phyloP scores from a whole-genome alignment of 2,329 filamentous ascomycete genomes.

The Botryotinia calthae region DNA sequence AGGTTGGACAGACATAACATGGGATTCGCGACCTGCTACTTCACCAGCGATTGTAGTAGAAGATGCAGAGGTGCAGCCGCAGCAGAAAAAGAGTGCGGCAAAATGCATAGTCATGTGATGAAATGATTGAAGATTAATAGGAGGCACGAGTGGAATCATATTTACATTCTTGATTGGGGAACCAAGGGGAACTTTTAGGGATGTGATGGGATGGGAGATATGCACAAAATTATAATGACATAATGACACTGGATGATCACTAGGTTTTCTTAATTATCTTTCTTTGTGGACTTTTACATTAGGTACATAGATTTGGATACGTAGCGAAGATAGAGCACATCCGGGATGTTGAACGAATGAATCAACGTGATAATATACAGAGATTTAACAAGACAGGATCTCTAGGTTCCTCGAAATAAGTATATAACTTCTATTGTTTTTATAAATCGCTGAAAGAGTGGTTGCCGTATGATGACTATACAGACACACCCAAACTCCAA shows the following conservation, averaged over 20 bases:
- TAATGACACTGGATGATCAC: not conserved
- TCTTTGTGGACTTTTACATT: not conserved
- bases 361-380: not conserved
- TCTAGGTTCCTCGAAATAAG: not conserved
- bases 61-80: not conserved
- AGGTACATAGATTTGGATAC: not conserved
- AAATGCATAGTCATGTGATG: constrained; percentile 4
- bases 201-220: not conserved
- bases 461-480: not conserved
- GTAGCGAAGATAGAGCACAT: not conserved
- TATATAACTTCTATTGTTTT: not conserved
- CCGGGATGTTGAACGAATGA: not conserved
- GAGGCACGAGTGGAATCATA: not conserved
- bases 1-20: constrained; percentile 52
- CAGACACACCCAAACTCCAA: not conserved
- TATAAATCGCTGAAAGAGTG: not conserved
- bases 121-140: not conserved
- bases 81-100: not conserved
- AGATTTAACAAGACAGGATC: not conserved
- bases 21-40: constrained; percentile 22
- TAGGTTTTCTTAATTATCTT: not conserved
- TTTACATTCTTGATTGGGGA: not conserved
- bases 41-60: constrained; percentile 21
- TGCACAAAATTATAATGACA: not conserved
- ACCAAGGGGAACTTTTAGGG: not conserved